Conservation (phyloP, 1,284 basidiomycete species). For the Apiotrichum mycotoxinovorans region DNA sequence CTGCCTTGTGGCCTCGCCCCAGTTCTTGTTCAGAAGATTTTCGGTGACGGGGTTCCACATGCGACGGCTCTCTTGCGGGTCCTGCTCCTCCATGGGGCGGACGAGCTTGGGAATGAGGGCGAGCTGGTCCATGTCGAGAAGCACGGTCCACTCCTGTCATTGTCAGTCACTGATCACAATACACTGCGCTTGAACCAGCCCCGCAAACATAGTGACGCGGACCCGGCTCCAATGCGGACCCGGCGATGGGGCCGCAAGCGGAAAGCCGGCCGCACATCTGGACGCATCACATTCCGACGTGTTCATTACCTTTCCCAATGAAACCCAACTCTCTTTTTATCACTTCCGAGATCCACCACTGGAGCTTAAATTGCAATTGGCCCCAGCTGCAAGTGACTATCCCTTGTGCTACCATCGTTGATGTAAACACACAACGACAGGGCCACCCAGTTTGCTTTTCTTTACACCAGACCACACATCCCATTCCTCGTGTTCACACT, state of each 20-base stretch:
- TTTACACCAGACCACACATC: neutral
- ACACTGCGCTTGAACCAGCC: too few relatives aligned
- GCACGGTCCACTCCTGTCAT: conserved; percentile 61
- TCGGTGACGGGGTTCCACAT: conserved; percentile 85
- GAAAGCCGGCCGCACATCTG: conserved; percentile 18
- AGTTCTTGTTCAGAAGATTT: conserved; percentile 77
- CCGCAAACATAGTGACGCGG: too few relatives aligned
- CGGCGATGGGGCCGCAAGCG: too few relatives aligned
- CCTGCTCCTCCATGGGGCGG: conserved; percentile 74
- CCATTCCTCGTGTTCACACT: conserved; percentile 17
- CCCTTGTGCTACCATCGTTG: too few relatives aligned
- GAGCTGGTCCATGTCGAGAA: conserved; percentile 75
- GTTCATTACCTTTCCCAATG: too few relatives aligned
- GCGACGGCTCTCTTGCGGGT: conserved; percentile 74
- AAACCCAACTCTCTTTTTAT: too few relatives aligned
- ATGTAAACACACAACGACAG: too few relatives aligned
- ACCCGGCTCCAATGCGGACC: too few relatives aligned
- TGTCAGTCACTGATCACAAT: neutral
- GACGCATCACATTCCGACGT: neutral
- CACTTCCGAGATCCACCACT: too few relatives aligned
- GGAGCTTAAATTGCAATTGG: neutral
- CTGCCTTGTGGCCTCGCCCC: conserved; percentile 76
- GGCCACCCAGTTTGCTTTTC: too few relatives aligned
- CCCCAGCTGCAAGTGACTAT: too few relatives aligned
- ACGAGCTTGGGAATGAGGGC: conserved; percentile 78